Conservation (phyloP, 2,329 filamentous ascomycete genomes). For the Septoria linicola region DNA sequence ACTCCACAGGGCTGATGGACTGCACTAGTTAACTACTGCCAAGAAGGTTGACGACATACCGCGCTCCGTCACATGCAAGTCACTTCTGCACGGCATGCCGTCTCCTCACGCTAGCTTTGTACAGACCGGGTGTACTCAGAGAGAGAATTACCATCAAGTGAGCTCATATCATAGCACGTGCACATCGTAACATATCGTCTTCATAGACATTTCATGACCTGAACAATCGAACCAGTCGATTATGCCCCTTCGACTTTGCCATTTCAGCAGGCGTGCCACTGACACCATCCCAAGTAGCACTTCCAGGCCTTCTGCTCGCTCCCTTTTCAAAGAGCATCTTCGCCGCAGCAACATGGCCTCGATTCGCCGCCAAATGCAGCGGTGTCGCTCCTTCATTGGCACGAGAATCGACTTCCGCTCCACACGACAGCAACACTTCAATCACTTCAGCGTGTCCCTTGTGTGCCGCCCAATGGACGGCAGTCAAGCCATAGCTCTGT, state of each 20-base stretch:
- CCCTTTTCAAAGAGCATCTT: conserved; percentile 28
- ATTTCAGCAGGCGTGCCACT: conserved; percentile 31
- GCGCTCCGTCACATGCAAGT: too few species aligned
- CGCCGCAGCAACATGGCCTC: conserved; percentile 28
- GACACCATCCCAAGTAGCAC: conserved; percentile 30
- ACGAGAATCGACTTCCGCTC: conserved; percentile 25
- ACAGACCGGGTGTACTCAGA: too few species aligned
- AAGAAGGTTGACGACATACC: too few species aligned
- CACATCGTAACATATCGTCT: too few species aligned
- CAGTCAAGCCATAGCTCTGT: conserved; percentile 30
- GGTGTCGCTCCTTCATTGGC: conserved; percentile 28
- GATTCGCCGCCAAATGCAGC: conserved; percentile 32
- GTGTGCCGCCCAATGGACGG: conserved; percentile 34
- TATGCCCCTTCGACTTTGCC: conserved; percentile 31
- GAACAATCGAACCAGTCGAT: conserved; percentile 11
- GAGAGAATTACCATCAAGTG: too few species aligned
- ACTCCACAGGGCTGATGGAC: too few species aligned
- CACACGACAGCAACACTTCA: conserved; percentile 24
- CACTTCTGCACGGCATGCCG: too few species aligned
- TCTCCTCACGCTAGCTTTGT: too few species aligned
- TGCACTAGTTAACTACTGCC: too few species aligned
- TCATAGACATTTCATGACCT: not conserved
- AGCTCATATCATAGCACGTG: too few species aligned
- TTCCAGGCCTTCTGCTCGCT: conserved; percentile 13
- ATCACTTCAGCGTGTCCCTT: conserved; percentile 33